These are phyloP conservation scores for Fagopyrum esculentum DNA, from an alignment of 148 eudicot species.

Conservation along the genomic window DNA sequence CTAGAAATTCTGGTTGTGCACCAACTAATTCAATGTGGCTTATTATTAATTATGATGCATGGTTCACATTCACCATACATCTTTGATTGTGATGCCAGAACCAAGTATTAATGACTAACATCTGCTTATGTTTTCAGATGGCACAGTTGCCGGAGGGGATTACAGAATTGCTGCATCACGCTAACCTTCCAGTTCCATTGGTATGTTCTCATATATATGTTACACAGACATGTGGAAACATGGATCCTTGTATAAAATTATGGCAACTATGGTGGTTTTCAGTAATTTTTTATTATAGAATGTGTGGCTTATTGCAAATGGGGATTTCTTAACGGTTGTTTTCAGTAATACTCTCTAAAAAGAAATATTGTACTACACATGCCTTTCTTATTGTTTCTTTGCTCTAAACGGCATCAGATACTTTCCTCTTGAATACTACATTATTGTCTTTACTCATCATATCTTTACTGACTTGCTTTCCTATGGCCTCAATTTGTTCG, in stretches of 20 bases:
- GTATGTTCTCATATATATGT: conserved; percentile 30
- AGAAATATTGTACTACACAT: background rate
- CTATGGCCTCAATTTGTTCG: background rate
- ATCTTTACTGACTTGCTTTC: background rate
- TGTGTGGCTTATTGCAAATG: no score
- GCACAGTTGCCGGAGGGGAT: conserved; percentile 90
- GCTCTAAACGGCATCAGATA: background rate
- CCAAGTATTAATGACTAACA: background rate
- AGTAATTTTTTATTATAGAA: no score
- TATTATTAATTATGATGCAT: background rate
- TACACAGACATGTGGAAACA: no score
- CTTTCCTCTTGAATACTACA: background rate
- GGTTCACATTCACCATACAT: background rate
- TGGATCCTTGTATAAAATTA: background rate
- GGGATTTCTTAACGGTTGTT: no score
- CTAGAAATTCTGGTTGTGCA: background rate
- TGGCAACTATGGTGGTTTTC: no score
- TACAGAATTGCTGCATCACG: conserved; percentile 78
- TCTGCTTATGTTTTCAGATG: conserved; percentile 48
- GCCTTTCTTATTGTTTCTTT: no score
- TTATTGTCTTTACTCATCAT: background rate
- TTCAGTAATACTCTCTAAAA: background rate
- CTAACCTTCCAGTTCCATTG: conserved; percentile 68
- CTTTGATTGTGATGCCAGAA: background rate
- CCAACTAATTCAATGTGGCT: background rate